Evolutionary conservation across 345 rosid species (phyloP), one percentile per base, ranked within the genome.

Genomic region (Jatropha curcas): DNA sequence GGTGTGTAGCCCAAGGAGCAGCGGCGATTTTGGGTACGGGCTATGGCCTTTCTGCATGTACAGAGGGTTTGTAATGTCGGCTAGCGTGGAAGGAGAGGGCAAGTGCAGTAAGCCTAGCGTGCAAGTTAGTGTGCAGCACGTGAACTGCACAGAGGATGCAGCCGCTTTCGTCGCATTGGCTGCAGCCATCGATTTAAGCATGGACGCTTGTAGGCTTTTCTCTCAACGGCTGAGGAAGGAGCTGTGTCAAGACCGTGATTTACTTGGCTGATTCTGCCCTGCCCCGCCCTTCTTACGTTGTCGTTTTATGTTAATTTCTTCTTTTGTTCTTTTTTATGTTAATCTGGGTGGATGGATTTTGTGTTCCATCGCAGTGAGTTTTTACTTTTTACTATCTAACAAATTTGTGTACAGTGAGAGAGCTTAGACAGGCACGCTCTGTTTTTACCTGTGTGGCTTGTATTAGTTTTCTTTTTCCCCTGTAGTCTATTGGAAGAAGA

Each of bases 121-220:
- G 76, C 92, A 94, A 82, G 90, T 94, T 7, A 83, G 97, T 76
- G 94, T 94, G 81, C 94, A 88, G 82, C 98, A 94, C 81, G 97
- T 94, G 84, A 87, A 66, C 57, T 94, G 98, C 81, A 82, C 89
- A 73, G 97, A 94, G 67, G 98, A 94, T 77, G 98, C 97, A 8
- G 98, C 98, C 37, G 90, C 96, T 65, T 92, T 72, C 82, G 98
- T 94, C 79, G 98, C 98, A 2, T 78, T 94, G 8, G 88, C 97
- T 2, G 98, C 97, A 9, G 96, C 98, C 71, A 72, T 94, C 51
- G 97, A 94, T 85, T 45, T 94, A 69, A 94, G 97, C 74, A 87
- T 94, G 90, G 98, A 94, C 69, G 98, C 98, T 7, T 94, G 98
- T 81, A 79, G 84, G 84, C 86, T 90, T 17, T 94, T 94, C 82